Evolutionary conservation across 352 stramenopile genomes (phyloP).

Genomic region (Pythium dissotocum): DNA sequence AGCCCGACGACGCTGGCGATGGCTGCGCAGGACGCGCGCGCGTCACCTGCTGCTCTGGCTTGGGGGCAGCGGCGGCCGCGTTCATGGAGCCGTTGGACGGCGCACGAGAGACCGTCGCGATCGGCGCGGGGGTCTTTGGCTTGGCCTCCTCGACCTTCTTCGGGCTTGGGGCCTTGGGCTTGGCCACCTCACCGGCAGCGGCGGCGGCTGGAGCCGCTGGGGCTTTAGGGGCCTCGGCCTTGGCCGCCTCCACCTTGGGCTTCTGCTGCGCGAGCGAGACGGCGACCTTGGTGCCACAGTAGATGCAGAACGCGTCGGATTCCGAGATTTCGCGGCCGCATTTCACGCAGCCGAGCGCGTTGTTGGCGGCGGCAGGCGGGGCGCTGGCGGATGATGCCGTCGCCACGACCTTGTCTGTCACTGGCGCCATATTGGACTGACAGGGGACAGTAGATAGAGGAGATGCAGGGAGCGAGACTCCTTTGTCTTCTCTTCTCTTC

Average conservation of each 20-base stretch:
- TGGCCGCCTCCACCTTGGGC: conserved; percentile 22
- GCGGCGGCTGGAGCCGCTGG: neutral
- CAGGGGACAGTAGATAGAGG: neutral
- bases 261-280: conserved; percentile 62
- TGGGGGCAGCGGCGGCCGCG: conserved; percentile 13
- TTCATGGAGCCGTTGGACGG: conserved; percentile 6
- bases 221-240: neutral
- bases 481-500: conserved; percentile 19
- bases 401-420: conserved; percentile 54
- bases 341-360: conserved; percentile 67
- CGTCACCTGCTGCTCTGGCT: conserved; percentile 24
- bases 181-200: neutral
- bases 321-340: conserved; percentile 73
- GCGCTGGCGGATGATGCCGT: conserved; percentile 25
- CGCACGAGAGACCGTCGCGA: conserved; percentile 17
- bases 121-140: conserved; percentile 13
- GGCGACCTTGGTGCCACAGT: conserved; percentile 84
- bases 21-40: conserved; percentile 21
- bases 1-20: conserved; percentile 20
- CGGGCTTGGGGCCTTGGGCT: neutral
- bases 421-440: conserved; percentile 54
- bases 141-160: conserved; percentile 15
- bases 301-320: conserved; percentile 85
- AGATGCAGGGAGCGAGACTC: conserved; percentile 8
- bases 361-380: conserved; percentile 40